Conservation (phyloP, 208 protist species). For the Blastocrithidia nonstop region DNA sequence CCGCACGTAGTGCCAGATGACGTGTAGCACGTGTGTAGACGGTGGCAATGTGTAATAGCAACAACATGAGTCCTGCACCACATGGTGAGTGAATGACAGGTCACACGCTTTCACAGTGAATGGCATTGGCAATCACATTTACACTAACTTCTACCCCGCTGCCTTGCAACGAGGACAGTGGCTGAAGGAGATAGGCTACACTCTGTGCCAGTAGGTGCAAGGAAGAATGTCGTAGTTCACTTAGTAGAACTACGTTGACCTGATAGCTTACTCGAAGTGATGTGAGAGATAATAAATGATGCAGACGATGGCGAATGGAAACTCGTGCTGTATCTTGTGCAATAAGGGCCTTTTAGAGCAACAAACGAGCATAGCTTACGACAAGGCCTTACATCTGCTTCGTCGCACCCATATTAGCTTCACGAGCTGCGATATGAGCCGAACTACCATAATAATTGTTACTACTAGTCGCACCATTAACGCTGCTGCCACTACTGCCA, state of each 20-base stretch:
- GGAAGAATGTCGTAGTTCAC: conserved; percentile 19
- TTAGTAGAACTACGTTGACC: conserved; percentile 18
- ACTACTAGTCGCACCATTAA: not conserved
- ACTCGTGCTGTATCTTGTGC: conserved; percentile 26
- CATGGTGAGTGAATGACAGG: conserved; percentile 23
- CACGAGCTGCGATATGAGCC: no score
- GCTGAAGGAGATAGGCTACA: conserved; percentile 23
- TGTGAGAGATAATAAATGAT: conserved; percentile 44
- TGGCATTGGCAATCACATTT: conserved; percentile 19
- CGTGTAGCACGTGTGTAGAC: conserved; percentile 36
- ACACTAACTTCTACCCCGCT: conserved; percentile 27
- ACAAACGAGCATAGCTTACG: conserved; percentile 52
- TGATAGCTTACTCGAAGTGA: conserved; percentile 21
- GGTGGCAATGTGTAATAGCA: conserved; percentile 54
- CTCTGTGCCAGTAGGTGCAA: conserved; percentile 29
- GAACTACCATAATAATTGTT: no score
- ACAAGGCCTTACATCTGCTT: conserved; percentile 65
- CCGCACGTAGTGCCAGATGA: conserved; percentile 59
- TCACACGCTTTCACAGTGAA: conserved; percentile 18
- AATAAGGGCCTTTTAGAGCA: conserved; percentile 47
- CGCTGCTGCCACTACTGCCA: not conserved
- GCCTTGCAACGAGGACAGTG: no score
- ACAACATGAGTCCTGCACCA: conserved; percentile 28
- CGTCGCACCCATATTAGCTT: conserved; percentile 12
- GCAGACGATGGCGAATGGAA: conserved; percentile 17